Evolutionary conservation across 1,139 yeast genomes (phyloP).

Genomic region (Diutina catenulata): DNA sequence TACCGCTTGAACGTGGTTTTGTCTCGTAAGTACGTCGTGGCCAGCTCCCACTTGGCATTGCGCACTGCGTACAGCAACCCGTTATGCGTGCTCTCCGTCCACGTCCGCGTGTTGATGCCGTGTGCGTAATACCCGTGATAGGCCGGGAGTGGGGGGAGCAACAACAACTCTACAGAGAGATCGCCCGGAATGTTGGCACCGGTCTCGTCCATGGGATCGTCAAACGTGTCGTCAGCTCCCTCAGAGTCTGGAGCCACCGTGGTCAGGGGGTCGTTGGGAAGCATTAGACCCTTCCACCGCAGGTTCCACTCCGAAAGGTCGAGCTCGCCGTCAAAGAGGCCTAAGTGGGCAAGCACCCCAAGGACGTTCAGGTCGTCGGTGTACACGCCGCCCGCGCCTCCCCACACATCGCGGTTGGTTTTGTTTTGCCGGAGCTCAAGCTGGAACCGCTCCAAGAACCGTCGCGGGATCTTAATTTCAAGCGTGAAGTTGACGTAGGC

Average conservation of each 20-base stretch:
- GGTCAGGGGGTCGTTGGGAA: background rate
- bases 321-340: constrained; percentile 32
- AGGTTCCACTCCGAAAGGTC: constrained; percentile 24
- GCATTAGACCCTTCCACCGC: background rate
- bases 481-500: constrained; percentile 49
- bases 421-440: constrained; percentile 15
- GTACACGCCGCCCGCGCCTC: constrained; percentile 65
- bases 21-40: constrained; percentile 21
- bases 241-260: no score
- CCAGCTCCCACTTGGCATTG: constrained; percentile 39
- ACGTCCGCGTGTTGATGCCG: constrained; percentile 63
- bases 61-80: constrained; percentile 57
- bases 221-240: no score
- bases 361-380: constrained; percentile 89
- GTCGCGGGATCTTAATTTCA: constrained; percentile 53
- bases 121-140: constrained; percentile 57
- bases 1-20: constrained; percentile 18
- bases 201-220: no score
- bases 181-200: constrained; percentile 33
- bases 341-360: constrained; percentile 63
- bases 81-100: constrained; percentile 49
- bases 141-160: constrained; percentile 53
- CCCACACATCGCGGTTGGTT: constrained; percentile 64
- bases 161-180: constrained; percentile 53
- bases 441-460: constrained; percentile 19